phyloP scores from a whole-genome alignment of 768 basidiomycete genomes.

The Termitomyces sp. region DNA sequence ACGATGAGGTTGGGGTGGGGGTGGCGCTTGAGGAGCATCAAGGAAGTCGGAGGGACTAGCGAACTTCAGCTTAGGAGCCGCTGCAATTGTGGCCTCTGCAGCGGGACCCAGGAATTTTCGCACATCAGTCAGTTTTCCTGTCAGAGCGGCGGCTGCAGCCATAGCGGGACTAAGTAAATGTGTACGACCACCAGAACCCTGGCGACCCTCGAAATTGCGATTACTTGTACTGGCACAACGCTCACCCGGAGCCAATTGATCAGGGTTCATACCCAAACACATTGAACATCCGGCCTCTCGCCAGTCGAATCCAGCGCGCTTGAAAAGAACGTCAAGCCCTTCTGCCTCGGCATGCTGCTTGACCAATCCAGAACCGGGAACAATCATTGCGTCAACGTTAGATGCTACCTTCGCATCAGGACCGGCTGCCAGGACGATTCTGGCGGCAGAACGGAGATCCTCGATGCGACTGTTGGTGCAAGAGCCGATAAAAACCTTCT shows the following conservation, averaged over 20 bases:
- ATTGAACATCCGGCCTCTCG: conserved; percentile 94
- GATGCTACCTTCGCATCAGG: conserved; percentile 70
- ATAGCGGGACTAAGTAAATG: conserved; percentile 89
- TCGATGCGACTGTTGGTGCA: conserved; percentile 95
- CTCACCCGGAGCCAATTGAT: conserved; percentile 78
- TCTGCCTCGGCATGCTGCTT: conserved; percentile 91
- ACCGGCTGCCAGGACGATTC: conserved; percentile 71
- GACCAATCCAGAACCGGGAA: conserved; percentile 87
- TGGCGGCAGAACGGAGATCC: conserved; percentile 84
- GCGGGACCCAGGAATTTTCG: conserved; percentile 62
- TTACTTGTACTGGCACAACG: conserved; percentile 92
- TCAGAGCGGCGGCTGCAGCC: conserved; percentile 89
- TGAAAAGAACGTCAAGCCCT: conserved; percentile 82
- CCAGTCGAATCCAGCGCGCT: conserved; percentile 92
- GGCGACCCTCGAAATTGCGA: conserved; percentile 89
- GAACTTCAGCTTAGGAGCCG: conserved; percentile 61
- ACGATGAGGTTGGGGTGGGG: conserved; percentile 34
- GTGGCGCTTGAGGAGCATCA: conserved; percentile 61
- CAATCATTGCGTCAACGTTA: conserved; percentile 82
- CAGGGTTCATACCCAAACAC: conserved; percentile 96
- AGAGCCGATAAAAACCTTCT: conserved; percentile 93
- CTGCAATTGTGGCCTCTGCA: conserved; percentile 39
- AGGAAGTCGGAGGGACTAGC: conserved; percentile 74
- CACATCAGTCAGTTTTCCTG: conserved; percentile 82
- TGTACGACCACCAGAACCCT: conserved; percentile 85